Percentiles rank a stretch among this genome's conserved stretches.
Conservation (phyloP, 352 stramenopile species). For the Blastocystis sp. region DNA sequence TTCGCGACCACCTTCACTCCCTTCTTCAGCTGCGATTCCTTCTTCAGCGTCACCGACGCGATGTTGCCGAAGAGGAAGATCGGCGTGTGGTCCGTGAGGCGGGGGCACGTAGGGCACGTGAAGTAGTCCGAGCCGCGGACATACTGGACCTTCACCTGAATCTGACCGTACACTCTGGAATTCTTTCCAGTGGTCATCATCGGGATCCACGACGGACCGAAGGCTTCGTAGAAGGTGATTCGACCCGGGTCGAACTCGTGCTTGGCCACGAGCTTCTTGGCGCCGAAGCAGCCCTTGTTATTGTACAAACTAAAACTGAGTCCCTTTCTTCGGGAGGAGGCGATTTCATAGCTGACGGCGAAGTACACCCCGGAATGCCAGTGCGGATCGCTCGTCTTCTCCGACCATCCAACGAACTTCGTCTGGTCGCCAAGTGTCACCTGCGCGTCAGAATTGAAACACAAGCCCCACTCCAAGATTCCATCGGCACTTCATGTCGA, state of each 20-base stretch:
- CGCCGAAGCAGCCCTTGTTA: slow-evolving; percentile 36
- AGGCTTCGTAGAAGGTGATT: slow-evolving; percentile 46
- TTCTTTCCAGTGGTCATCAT: slow-evolving; percentile 36
- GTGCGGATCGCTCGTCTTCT: not conserved
- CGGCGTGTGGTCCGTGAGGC: slow-evolving; percentile 17
- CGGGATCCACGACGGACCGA: slow-evolving; percentile 13
- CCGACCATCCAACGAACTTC: not conserved
- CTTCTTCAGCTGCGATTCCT: not conserved
- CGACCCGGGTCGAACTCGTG: slow-evolving; percentile 26
- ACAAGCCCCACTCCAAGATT: not conserved
- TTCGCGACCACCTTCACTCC: not conserved
- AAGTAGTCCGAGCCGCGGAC: slow-evolving; percentile 30
- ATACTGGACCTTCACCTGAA: slow-evolving; percentile 60
- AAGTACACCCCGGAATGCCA: slow-evolving; percentile 59
- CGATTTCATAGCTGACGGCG: slow-evolving; percentile 7
- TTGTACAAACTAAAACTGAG: slow-evolving; percentile 46
- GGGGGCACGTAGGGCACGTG: slow-evolving; percentile 30
- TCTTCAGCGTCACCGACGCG: slow-evolving; percentile 9
- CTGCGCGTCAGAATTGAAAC: not conserved
- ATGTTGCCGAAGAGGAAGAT: slow-evolving; percentile 36
- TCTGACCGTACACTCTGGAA: not conserved
- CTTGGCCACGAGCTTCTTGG: slow-evolving; percentile 20
- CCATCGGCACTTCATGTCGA: not conserved
- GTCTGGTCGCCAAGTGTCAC: not conserved
- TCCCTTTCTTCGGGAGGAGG: not conserved